Percentiles rank a stretch among this genome's conserved stretches.
Evolutionary conservation across 495 filamentous ascomycete genomes (phyloP).

Genomic region (Daldinia concentrica): DNA sequence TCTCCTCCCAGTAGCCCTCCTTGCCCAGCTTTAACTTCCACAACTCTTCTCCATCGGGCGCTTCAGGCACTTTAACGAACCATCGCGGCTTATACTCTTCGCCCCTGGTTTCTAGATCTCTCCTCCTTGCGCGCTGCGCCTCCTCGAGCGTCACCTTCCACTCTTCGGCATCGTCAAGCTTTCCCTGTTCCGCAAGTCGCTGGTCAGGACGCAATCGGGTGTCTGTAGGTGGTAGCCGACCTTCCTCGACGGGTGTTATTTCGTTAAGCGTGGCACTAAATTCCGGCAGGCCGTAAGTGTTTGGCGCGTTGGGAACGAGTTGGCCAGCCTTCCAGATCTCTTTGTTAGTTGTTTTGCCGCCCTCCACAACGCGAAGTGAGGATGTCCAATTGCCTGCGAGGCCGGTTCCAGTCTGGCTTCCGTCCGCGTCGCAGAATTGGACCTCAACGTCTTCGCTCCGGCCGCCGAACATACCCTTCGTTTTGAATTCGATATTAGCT

Average conservation of each 20-base stretch:
- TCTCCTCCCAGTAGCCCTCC: slow-evolving; percentile 93
- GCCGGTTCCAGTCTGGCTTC: slow-evolving; percentile 66
- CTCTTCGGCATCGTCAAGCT: slow-evolving; percentile 83
- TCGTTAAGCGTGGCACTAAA: slow-evolving; percentile 92
- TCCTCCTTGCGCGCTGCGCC: slow-evolving; percentile 77
- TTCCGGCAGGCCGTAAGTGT: slow-evolving; percentile 83
- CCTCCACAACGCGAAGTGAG: slow-evolving; percentile 68
- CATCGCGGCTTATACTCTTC: slow-evolving; percentile 78
- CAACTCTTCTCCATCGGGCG: slow-evolving; percentile 71
- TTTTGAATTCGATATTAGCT: slow-evolving; percentile 84
- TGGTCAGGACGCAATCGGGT: slow-evolving; percentile 89
- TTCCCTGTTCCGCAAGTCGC: slow-evolving; percentile 81
- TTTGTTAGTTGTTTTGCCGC: slow-evolving; percentile 61
- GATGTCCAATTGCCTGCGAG: slow-evolving; percentile 87
- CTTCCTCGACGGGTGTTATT: slow-evolving; percentile 79
- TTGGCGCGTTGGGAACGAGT: slow-evolving; percentile 76
- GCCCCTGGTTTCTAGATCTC: slow-evolving; percentile 76
- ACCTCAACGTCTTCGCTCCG: slow-evolving; percentile 89
- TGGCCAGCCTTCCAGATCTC: slow-evolving; percentile 81
- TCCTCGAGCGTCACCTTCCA: slow-evolving; percentile 87
- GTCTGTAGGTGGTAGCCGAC: slow-evolving; percentile 79
- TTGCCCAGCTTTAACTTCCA: slow-evolving; percentile 84
- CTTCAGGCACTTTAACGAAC: slow-evolving; percentile 73
- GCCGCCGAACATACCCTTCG: slow-evolving; percentile 95
- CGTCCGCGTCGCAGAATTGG: slow-evolving; percentile 71